phyloP scores from a whole-genome alignment of 2,329 filamentous ascomycete genomes.

The Fusarium chaquense region DNA sequence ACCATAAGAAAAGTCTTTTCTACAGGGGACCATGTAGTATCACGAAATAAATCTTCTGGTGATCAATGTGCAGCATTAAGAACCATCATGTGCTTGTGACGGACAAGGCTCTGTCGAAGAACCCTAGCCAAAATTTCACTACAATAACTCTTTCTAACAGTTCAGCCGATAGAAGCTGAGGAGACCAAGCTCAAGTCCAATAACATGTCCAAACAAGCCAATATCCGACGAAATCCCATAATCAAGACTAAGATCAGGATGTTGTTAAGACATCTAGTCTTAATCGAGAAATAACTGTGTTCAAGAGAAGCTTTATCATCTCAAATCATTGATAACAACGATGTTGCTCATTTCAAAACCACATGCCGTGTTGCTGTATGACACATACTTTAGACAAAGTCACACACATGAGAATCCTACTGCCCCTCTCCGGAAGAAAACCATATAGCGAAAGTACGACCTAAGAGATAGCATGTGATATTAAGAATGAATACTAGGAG shows the following conservation, averaged over 20 bases:
- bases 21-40: no score
- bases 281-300: not conserved
- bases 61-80: not conserved
- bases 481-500: not conserved
- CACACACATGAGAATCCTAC: no score
- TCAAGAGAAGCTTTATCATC: not conserved
- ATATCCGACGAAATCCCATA: not conserved
- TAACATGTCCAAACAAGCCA: not conserved
- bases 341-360: not conserved
- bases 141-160: not conserved
- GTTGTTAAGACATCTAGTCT: no score
- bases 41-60: no score
- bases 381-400: not conserved
- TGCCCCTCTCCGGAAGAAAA: no score
- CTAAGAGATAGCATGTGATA: not conserved
- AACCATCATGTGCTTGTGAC: not conserved
- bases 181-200: not conserved
- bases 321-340: no score
- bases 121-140: not conserved
- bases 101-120: accelerated
- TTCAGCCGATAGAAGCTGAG: not conserved
- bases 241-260: not conserved
- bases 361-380: not conserved
- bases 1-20: no score
- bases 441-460: no score